phyloP scores from a whole-genome alignment of 345 rosid species.

The Acer yangbiense region DNA sequence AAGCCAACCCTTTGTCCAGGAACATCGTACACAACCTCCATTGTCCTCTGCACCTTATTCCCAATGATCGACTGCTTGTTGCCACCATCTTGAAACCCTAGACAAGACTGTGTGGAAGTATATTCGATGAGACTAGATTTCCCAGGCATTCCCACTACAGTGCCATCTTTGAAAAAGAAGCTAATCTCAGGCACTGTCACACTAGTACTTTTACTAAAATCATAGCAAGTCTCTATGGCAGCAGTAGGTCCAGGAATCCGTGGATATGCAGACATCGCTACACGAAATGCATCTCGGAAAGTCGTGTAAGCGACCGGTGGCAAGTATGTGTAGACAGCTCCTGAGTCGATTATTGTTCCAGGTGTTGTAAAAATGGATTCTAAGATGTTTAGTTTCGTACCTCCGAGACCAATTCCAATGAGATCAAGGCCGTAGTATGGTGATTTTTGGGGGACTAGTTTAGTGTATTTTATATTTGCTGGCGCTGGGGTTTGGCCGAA shows the following conservation, averaged over 20 bases:
- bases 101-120: conserved; percentile 49
- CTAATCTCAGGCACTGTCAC: conserved; percentile 48
- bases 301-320: too few species aligned
- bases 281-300: too few species aligned
- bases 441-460: conserved; percentile 32
- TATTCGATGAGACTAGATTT: too few species aligned
- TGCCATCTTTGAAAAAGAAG: conserved; percentile 47
- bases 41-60: conserved; percentile 58
- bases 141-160: conserved; percentile 26
- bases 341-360: too few species aligned
- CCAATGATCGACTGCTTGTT: conserved; percentile 41
- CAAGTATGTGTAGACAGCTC: too few species aligned
- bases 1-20: conserved; percentile 63
- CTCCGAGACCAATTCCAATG: not conserved
- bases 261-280: too few species aligned
- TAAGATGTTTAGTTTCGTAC: conserved; percentile 41
- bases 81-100: conserved; percentile 31
- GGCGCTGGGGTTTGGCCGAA: too few species aligned
- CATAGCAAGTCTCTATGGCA: too few species aligned
- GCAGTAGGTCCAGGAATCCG: too few species aligned
- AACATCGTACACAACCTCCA: conserved; percentile 73
- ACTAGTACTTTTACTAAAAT: not conserved
- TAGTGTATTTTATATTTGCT: too few species aligned
- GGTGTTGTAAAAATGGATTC: conserved; percentile 43
- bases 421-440: conserved; percentile 60